Base-by-base conservation (phyloP, 805 yeast genomes). In the Saccharomycopsis vini region DNA sequence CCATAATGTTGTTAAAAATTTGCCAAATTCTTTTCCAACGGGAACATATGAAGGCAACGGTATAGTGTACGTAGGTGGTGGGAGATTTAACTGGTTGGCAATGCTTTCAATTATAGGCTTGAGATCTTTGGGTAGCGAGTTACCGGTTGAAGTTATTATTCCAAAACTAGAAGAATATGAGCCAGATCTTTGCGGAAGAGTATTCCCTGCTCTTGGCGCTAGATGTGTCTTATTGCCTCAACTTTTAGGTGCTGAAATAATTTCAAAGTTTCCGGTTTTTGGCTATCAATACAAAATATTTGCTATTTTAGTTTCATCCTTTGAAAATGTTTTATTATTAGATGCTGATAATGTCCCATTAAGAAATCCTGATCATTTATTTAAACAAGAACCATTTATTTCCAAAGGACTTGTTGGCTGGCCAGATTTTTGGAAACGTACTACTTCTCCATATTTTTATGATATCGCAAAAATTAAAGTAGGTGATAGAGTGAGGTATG, bases 101-200 rank as follows among this genome's bases (percentile, higher is more conserved):
- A 62, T 82, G 32, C 63, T 82, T 20, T 75, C 85, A 7, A 71
- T 86, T 43, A 73, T 73, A 53, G 70, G 79, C 49, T 60, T 87
- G 40, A 66, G 95, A 54, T 73, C 77, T 32, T 64, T 72, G 5
- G 87, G 90, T 2, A 76, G 83, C 2, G 69, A 68, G 12, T 61
- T 81, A 30, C 95, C 96, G 0, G 77, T 88, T 18, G 96, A 88
- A 65, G 82, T 88, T 7, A 71, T 85, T 51, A 75, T 88, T 51
- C 94, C 95, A 6, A 71, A 75, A 31, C 65, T 69, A 18, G 72
- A 72, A 26, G 92, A 83, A 55, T 83, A 76, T 54, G 92, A 85
- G 55, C 69, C 75, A 30, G 82, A 79, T 45, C 68, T 79, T 42
- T 87, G 95, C 62, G 76, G 73, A 19, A 62, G 63, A 6, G 66